Evolutionary conservation across 208 protist genomes (phyloP).

Genomic region (Leptomonas seymouri): DNA sequence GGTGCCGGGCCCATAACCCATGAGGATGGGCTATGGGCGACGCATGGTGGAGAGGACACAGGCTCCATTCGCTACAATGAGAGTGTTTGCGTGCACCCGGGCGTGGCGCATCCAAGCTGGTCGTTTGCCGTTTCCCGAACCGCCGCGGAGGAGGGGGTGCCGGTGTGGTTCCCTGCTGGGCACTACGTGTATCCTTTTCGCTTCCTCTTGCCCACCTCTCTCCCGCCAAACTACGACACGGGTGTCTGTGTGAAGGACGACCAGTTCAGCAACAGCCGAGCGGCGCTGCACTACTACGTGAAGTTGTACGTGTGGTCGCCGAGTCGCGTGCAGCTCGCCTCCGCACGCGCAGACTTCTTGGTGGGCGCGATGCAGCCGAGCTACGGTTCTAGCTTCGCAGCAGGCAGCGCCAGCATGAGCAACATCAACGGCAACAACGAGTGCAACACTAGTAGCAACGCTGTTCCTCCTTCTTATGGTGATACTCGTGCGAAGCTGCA

Average conservation of each 20-base stretch:
- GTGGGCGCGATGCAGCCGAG: conserved; percentile 28
- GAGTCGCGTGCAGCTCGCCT: conserved; percentile 1
- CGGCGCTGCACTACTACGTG: conserved; percentile 31
- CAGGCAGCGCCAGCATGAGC: not conserved
- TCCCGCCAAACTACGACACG: conserved; percentile 34
- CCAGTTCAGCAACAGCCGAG: conserved; percentile 33
- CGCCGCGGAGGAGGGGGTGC: conserved; percentile 16
- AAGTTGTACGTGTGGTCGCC: conserved; percentile 30
- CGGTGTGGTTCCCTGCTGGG: conserved; percentile 23
- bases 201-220: conserved; percentile 24
- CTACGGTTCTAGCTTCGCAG: not conserved
- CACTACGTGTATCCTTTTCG: conserved; percentile 34
- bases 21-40: not conserved
- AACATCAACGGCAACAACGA: conserved; percentile 5
- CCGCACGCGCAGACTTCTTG: conserved; percentile 16
- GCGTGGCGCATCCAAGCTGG: conserved; percentile 2
- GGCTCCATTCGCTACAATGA: conserved; percentile 10
- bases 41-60: not conserved
- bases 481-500: conserved; percentile 1
- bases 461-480: not conserved
- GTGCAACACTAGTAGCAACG: not conserved
- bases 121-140: conserved; percentile 15
- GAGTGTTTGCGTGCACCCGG: conserved; percentile 11
- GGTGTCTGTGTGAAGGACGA: conserved; percentile 27
- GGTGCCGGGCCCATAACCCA: not conserved